Percentiles rank a stretch among this genome's conserved stretches.
phyloP scores from a whole-genome alignment of 2,329 filamentous ascomycete genomes.

The Boeremia lycopersici region DNA sequence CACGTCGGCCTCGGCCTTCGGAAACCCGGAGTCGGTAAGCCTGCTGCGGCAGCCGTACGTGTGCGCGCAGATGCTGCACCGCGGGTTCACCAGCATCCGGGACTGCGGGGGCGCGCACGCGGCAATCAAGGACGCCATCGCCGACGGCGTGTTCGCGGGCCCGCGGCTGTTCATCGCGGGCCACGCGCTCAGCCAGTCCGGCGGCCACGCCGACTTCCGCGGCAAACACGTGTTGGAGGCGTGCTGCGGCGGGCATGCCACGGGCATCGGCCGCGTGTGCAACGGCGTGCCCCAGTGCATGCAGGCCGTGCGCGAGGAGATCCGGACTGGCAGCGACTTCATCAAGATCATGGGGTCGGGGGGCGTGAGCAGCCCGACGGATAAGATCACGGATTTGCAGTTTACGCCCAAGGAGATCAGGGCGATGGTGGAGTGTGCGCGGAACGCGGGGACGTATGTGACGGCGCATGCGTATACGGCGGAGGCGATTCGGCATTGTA shows the following conservation, averaged over 20 bases:
- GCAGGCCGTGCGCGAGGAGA: conserved; percentile 53
- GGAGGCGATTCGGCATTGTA: conserved; percentile 59
- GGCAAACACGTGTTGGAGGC: conserved; percentile 11
- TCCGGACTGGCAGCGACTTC: conserved; percentile 64
- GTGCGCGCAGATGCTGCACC: conserved; percentile 7
- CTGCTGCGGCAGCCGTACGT: conserved; percentile 10
- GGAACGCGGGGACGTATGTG: conserved; percentile 58
- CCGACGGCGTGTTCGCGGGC: conserved; percentile 61
- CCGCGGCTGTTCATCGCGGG: conserved; percentile 31
- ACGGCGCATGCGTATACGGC: conserved; percentile 51
- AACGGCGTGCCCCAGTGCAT: conserved; percentile 8
- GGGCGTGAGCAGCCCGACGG: conserved; percentile 63
- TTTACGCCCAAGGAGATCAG: conserved; percentile 63
- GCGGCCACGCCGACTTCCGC: conserved; percentile 62
- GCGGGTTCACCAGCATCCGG: conserved; percentile 63
- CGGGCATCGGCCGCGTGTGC: conserved; percentile 2
- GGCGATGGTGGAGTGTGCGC: conserved; percentile 59
- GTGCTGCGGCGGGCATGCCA: conserved; percentile 5
- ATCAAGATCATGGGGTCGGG: conserved; percentile 67
- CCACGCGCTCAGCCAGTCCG: conserved; percentile 53
- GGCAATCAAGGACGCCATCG: conserved; percentile 62
- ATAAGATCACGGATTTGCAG: conserved; percentile 60
- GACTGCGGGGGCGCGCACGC: conserved; percentile 64
- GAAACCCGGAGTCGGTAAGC: neutral
- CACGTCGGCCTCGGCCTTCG: neutral